Evolutionary conservation across 2,329 filamentous ascomycete species (phyloP), one percentile per base, ranked within the genome.

Genomic region (Fusarium decemcellulare): DNA sequence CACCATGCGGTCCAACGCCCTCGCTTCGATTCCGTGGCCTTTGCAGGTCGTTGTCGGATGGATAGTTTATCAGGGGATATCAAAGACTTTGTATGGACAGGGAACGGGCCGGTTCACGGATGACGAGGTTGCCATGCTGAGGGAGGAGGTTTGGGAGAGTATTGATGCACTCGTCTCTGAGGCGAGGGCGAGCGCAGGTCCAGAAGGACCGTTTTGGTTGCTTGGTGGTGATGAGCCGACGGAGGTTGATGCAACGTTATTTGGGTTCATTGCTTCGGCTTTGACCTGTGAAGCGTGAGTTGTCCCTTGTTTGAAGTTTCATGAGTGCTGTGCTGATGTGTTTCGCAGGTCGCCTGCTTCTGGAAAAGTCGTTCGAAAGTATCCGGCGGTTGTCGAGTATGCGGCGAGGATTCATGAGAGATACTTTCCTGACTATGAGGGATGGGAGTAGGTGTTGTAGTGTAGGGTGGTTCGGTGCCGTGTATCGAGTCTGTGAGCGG

Each of bases 341-440:
- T 32, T 2, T 16, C 5, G 5, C 15, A 88, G 85, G 7, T 81
- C 77, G 4, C 88, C 87, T 0, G 81, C 81, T 14, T 85, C 84
- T 5, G 79, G 77, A 56, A 72, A 77, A 29, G 74, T 86, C 2
- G 75, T 90, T 5, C 81, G 77, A 61, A 74, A 76, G 3, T 85
- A 85, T 63, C 85, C 87, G 1, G 78, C 79, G 0, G 59, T 90
- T 11, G 40, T 87, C 10, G 86, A 89, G 4, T 91, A 91, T 76
- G 88, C 86, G 4, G 72, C 72, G 39, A 81, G 85, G 59, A 88
- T 91, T 43, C 87, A 90, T 72, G 76, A 82, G 48, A 62, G 65
- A 6, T 90, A 87, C 70, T 91, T 91, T 68, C 81, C 86, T 0
- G 88, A 91, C 37, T 90, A 90, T 70, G 79, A 84, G 61, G 72